These are phyloP conservation scores for Truncatella angustata DNA, from an alignment of 2,329 filamentous ascomycete genomes.

Conservation along the genomic window DNA sequence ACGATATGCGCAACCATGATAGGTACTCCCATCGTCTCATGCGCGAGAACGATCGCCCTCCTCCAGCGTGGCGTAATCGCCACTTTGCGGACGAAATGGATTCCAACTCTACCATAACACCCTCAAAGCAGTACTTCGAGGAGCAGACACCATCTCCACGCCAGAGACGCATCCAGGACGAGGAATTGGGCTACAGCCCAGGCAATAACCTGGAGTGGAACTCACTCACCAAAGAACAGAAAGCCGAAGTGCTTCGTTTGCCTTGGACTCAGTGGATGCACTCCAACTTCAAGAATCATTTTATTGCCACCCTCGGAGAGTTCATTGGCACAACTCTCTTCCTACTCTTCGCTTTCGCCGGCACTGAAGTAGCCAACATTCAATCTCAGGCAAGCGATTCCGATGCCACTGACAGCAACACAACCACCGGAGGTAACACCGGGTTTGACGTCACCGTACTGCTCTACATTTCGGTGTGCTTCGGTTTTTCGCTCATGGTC, in stretches of 20 bases:
- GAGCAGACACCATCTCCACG: slow-evolving; percentile 6
- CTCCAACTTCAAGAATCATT: slow-evolving; percentile 43
- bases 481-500: slow-evolving; percentile 32
- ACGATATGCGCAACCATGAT: background rate
- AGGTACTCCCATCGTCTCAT: background rate
- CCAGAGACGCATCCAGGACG: slow-evolving; percentile 4
- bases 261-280: slow-evolving; percentile 47
- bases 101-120: background rate
- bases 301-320: slow-evolving; percentile 35
- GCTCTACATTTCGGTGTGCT: slow-evolving; percentile 31
- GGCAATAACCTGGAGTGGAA: slow-evolving; percentile 32
- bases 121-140: background rate
- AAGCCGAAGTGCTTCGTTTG: slow-evolving; percentile 40
- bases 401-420: slow-evolving; percentile 12
- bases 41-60: slow-evolving; percentile 1
- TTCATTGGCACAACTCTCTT: slow-evolving; percentile 42
- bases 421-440: slow-evolving; percentile 15
- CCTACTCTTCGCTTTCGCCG: slow-evolving; percentile 42
- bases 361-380: slow-evolving; percentile 39
- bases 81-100: background rate
- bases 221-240: slow-evolving; percentile 36
- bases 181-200: slow-evolving; percentile 11
- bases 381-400: slow-evolving; percentile 14
- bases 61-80: background rate
- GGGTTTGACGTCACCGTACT: slow-evolving; percentile 19